Evolutionary conservation across 129 eudicot genomes (phyloP).

Genomic region (Artemisia annua): DNA sequence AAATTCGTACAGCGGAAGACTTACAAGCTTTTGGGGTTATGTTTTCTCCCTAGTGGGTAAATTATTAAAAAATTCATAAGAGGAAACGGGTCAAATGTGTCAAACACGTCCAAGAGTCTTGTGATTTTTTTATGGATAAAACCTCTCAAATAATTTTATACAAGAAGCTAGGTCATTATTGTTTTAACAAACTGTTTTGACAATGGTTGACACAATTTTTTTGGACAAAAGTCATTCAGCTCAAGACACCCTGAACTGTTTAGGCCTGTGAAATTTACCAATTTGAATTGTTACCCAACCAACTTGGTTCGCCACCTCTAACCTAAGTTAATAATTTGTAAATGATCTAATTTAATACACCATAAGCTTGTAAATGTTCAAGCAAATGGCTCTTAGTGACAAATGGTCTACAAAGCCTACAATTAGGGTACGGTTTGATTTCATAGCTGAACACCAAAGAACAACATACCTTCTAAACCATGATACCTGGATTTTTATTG

Average conservation of each 20-base stretch:
- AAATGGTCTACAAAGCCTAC: neutral
- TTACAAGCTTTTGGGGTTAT: too few relatives aligned
- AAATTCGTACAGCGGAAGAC: too few relatives aligned
- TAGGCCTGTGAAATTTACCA: neutral
- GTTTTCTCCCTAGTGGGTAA: too few relatives aligned
- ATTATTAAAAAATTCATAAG: too few relatives aligned
- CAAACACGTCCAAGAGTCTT: neutral
- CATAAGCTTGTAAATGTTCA: neutral
- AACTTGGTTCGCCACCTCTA: neutral
- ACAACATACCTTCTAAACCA: neutral
- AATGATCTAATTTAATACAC: neutral
- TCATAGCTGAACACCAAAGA: neutral
- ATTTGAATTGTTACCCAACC: neutral
- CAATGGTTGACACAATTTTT: neutral
- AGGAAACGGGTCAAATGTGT: too few relatives aligned
- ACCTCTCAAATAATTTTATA: neutral
- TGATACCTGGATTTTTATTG: neutral
- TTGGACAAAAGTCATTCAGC: neutral
- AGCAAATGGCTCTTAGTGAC: conserved; percentile 1
- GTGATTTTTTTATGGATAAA: neutral
- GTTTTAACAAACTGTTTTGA: neutral
- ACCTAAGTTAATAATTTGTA: neutral
- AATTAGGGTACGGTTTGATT: neutral
- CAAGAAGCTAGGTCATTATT: neutral
- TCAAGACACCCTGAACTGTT: neutral